Evolutionary conservation across 140 eudicot species (phyloP), one percentile per base, ranked within the genome.

Genomic region (Ambrosia hybrid): DNA sequence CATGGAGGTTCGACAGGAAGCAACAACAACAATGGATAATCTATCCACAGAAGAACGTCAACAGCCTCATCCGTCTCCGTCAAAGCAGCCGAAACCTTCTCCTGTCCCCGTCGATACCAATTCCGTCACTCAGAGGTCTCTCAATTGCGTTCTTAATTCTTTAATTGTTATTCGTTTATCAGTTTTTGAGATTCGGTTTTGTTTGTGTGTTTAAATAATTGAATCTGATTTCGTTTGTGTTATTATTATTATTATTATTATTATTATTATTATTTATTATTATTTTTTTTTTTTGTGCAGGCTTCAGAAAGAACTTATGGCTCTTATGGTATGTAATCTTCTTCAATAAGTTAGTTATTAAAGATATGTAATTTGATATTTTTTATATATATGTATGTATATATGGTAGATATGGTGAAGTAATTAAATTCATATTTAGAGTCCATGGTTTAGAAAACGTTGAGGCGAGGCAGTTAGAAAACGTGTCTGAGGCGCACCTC

Each of bases 291-390:
- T 53, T 79, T 41, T 51, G 59, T 51, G 59, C 80, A 90, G 95
- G 90, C 83, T 90, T 59, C 97, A 90, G 81, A 87, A 87, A 74
- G 97, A 90, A 81, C 89, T 90, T 57, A 90, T 90, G 95, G 83
- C 90, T 49, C 92, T 90, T 39, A 87, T 90, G 95, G 97, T 90
- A 88, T 52, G 83, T 55, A 4, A 13, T 39, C 9, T 39, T 52
- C 5, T 0, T 67, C 39, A 30, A 13, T 21, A 77, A 38, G 46
- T 26, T 63, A 2, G 51, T 69, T 48, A 30, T 57, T 39, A 45
- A 68, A 45, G 0, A 13, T 55, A 17, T 68, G 3, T 37, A 37
- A 37, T 21, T 21, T 21, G 26, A 21, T 21, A 21, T 21, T 21
- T 21, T 21, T 21, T 21, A 21, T 21, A 21, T 21, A 21, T 21